Evolutionary conservation across 257 asterid genomes (phyloP).

Genomic region (Orobanche coerulescens): DNA sequence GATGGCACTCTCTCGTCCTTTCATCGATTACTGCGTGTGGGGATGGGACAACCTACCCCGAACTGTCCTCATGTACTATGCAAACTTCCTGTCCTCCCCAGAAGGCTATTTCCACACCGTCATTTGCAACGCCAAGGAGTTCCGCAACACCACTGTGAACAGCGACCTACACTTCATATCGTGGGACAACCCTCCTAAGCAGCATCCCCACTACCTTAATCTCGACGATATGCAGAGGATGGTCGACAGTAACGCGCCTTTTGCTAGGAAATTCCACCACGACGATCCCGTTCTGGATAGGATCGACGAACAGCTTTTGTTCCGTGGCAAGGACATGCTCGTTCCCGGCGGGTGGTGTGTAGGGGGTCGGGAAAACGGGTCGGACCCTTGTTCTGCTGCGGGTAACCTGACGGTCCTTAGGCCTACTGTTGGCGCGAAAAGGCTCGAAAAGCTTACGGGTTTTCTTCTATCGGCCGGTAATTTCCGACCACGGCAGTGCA

Average conservation of each 20-base stretch:
- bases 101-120: slow-evolving; percentile 98
- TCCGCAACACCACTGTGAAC: slow-evolving; percentile 78
- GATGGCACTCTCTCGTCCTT: slow-evolving; percentile 90
- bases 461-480: slow-evolving; percentile 50
- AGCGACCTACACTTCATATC: slow-evolving; percentile 88
- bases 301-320: slow-evolving; percentile 64
- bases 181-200: slow-evolving; percentile 99
- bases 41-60: slow-evolving; percentile 97
- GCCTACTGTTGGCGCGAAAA: slow-evolving; percentile 74
- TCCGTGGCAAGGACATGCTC: slow-evolving; percentile 53
- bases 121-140: slow-evolving; percentile 75
- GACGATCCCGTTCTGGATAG: slow-evolving; percentile 70
- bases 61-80: slow-evolving; percentile 88
- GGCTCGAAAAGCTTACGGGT: slow-evolving; percentile 58
- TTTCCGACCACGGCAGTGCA: slow-evolving; percentile 77
- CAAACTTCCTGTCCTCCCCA: slow-evolving; percentile 90
- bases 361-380: slow-evolving; percentile 57
- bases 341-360: slow-evolving; percentile 95
- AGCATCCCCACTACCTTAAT: slow-evolving; percentile 83
- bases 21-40: slow-evolving; percentile 89
- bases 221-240: slow-evolving; percentile 63
- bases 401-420: slow-evolving; percentile 59
- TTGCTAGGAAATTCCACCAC: slow-evolving; percentile 76
- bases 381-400: slow-evolving; percentile 70
- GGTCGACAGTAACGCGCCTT: slow-evolving; percentile 86